Percentiles rank a stretch among this genome's conserved stretches.
phyloP scores from a whole-genome alignment of 306 rosid genomes.

The Inga leiocalycina region DNA sequence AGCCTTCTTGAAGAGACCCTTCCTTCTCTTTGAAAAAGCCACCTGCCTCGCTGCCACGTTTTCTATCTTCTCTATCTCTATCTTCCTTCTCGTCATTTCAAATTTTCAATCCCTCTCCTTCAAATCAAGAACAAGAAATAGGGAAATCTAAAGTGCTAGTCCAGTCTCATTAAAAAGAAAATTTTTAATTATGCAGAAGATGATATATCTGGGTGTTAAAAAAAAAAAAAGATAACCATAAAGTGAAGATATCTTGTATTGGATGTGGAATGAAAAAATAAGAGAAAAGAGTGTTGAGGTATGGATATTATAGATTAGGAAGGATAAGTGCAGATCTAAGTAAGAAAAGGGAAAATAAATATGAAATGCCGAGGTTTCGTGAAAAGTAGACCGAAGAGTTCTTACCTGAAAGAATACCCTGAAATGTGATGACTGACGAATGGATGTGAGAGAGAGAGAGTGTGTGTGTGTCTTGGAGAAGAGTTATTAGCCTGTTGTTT shows the following conservation, averaged over 20 bases:
- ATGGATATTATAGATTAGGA: neutral
- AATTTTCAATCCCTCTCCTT: neutral
- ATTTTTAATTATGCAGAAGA: neutral
- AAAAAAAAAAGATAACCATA: no score
- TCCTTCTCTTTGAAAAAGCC: neutral
- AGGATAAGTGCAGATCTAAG: neutral
- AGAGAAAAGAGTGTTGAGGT: neutral
- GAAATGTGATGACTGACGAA: neutral
- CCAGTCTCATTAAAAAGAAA: neutral
- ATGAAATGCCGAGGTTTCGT: neutral
- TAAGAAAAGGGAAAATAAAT: no score
- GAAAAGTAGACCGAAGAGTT: neutral
- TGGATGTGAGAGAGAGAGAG: neutral
- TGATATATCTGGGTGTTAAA: neutral
- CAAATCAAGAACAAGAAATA: neutral
- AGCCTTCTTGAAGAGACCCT: conserved; percentile 2
- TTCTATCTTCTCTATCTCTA: conserved; percentile 31
- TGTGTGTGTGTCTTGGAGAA: no score
- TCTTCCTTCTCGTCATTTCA: conserved; percentile 1
- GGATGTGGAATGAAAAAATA: no score
- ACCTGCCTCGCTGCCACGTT: conserved; percentile 39
- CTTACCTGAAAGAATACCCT: neutral
- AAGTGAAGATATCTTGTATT: no score
- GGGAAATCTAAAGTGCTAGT: no score
- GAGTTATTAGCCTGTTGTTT: no score